Percentiles rank a stretch among this genome's conserved stretches.
Conservation (phyloP, 495 filamentous ascomycete species). For the Penicillium salamii region DNA sequence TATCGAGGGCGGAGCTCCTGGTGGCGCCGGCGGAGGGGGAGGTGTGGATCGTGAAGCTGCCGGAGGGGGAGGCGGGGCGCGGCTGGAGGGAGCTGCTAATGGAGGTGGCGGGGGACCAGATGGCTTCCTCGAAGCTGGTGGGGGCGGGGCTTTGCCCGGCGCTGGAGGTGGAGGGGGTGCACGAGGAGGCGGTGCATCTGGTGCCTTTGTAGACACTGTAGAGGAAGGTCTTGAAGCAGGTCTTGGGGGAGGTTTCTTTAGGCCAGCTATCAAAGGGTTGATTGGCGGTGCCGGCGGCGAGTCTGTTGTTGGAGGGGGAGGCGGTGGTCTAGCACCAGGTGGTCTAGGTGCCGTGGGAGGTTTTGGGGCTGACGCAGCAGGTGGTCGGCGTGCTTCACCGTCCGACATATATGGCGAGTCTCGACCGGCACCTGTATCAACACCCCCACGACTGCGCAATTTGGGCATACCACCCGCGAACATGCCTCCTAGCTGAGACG, state of each 20-base stretch:
- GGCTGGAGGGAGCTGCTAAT: slow-evolving; percentile 36
- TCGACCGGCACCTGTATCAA: slow-evolving; percentile 82
- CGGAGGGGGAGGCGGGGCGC: slow-evolving; percentile 51
- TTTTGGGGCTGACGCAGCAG: slow-evolving; percentile 51
- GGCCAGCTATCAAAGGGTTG: slow-evolving; percentile 56
- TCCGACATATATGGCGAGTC: slow-evolving; percentile 79
- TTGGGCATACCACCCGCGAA: slow-evolving; percentile 97
- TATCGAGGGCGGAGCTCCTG: slow-evolving; percentile 36
- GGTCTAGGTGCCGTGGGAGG: slow-evolving; percentile 62
- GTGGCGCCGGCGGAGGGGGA: slow-evolving; percentile 39
- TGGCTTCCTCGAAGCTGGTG: slow-evolving; percentile 61
- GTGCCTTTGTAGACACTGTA: slow-evolving; percentile 42
- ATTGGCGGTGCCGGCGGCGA: slow-evolving; percentile 49
- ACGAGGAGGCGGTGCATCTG: slow-evolving; percentile 56
- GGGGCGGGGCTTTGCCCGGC: slow-evolving; percentile 46
- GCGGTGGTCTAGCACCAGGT: slow-evolving; percentile 52
- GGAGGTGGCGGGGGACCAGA: slow-evolving; percentile 48
- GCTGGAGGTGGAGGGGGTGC: slow-evolving; percentile 65
- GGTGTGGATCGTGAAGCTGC: slow-evolving; percentile 33
- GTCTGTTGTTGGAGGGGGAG: slow-evolving; percentile 53
- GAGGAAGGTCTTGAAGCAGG: slow-evolving; percentile 52
- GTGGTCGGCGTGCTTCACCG: slow-evolving; percentile 53
- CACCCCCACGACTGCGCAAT: slow-evolving; percentile 80
- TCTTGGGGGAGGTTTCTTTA: slow-evolving; percentile 56
- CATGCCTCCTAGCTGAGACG: slow-evolving; percentile 79